phyloP scores from a whole-genome alignment of 225 moss, liverwort and hornwort species.

The Marchantia paleacea region DNA sequence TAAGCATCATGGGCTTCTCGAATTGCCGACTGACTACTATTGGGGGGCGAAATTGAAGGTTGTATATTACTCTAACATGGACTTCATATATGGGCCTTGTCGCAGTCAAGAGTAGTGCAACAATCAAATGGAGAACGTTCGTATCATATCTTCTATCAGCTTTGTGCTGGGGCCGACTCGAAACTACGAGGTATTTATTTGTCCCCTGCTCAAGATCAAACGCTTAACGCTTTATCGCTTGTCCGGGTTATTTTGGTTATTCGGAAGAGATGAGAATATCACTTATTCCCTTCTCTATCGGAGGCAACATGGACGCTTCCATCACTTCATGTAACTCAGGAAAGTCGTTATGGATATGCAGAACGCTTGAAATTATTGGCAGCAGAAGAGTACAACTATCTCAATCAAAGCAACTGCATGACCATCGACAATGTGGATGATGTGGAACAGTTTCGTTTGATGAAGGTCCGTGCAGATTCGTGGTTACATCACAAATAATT shows the following conservation, averaged over 20 bases:
- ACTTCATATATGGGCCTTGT: background rate
- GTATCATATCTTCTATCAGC: conserved; percentile 98
- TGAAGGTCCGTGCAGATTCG: conserved; percentile 49
- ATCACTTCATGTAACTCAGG: background rate
- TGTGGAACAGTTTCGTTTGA: conserved; percentile 60
- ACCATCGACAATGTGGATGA: conserved; percentile 81
- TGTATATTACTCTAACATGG: background rate
- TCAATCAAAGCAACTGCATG: conserved; percentile 90
- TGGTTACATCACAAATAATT: too few relatives aligned
- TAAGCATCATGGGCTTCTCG: background rate
- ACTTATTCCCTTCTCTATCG: background rate
- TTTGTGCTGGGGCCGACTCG: conserved; percentile 83
- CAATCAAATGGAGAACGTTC: conserved; percentile 89
- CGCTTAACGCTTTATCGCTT: too few relatives aligned
- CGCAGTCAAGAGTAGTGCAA: conserved; percentile 98
- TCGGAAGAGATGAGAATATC: background rate
- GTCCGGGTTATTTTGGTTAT: too few relatives aligned
- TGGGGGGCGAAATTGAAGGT: background rate
- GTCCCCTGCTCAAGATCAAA: too few relatives aligned
- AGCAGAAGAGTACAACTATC: conserved; percentile 75
- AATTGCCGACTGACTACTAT: background rate
- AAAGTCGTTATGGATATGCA: conserved; percentile 29
- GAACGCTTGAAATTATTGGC: conserved; percentile 72
- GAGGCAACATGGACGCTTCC: background rate
- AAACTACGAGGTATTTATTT: conserved; percentile 62